Conservation (phyloP, 306 rosid species). For the Castanopsis chinensis region DNA sequence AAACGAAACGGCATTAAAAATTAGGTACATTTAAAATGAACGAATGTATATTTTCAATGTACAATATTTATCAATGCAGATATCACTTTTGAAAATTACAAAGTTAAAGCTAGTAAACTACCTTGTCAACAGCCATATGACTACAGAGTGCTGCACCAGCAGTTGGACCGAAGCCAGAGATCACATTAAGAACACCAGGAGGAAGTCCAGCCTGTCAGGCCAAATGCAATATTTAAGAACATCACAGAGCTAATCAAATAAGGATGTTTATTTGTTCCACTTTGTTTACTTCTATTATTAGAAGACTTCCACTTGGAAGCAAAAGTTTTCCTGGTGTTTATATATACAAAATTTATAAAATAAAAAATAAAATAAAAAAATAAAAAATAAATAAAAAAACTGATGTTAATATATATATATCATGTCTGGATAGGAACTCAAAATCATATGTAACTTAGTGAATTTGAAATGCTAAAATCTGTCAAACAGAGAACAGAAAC, state of each 20-base stretch:
- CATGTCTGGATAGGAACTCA: background rate
- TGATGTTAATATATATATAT: background rate
- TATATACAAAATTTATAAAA: background rate
- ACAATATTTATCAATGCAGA: background rate
- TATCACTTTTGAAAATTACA: background rate
- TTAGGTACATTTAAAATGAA: background rate
- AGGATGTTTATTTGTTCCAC: too few species aligned
- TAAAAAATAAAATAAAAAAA: background rate
- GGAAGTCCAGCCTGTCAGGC: constrained; percentile 75
- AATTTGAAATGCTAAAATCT: background rate
- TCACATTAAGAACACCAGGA: constrained; percentile 62
- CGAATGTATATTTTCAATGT: background rate
- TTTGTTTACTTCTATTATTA: background rate
- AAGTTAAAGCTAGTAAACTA: constrained; percentile 11
- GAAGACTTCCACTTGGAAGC: background rate
- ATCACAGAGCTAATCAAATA: background rate
- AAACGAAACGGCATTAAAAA: background rate
- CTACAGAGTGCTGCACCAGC: constrained; percentile 75
- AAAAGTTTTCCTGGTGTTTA: background rate
- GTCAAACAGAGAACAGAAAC: background rate
- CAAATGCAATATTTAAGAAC: constrained; percentile 14
- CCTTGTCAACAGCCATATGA: constrained; percentile 83
- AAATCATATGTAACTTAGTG: background rate
- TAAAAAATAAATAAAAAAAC: too few species aligned
- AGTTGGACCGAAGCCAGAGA: constrained; percentile 73